These are phyloP conservation scores for Candida sp. DNA, from an alignment of 1,139 yeast species.

Conservation along the genomic window DNA sequence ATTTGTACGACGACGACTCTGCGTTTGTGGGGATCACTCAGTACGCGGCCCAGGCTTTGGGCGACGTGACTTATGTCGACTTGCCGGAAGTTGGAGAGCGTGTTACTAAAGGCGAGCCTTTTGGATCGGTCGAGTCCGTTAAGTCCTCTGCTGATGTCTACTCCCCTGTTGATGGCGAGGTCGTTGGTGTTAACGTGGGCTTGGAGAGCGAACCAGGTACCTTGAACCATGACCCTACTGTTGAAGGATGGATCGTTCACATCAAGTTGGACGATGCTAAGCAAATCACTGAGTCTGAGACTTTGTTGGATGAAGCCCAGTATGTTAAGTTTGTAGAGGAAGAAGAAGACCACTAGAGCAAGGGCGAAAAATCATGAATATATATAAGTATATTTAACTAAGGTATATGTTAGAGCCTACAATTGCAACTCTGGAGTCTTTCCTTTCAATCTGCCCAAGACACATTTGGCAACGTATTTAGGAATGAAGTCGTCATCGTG, in stretches of 20 bases:
- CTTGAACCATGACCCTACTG: slow-evolving; percentile 89
- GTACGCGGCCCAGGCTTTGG: slow-evolving; percentile 98
- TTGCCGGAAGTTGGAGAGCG: slow-evolving; percentile 77
- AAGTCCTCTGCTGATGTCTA: slow-evolving; percentile 95
- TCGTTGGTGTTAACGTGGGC: slow-evolving; percentile 69
- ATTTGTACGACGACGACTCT: slow-evolving; percentile 79
- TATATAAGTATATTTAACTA: neutral
- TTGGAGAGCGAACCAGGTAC: slow-evolving; percentile 76
- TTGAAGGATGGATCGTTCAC: slow-evolving; percentile 93
- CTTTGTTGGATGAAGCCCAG: slow-evolving; percentile 51
- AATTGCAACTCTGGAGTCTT: slow-evolving; percentile 35
- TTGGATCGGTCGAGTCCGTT: slow-evolving; percentile 95
- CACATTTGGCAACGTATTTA: slow-evolving; percentile 50
- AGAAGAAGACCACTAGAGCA: slow-evolving; percentile 6
- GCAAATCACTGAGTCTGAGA: slow-evolving; percentile 27
- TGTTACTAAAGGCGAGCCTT: slow-evolving; percentile 75
- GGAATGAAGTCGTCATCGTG: slow-evolving; percentile 59
- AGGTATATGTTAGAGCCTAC: neutral
- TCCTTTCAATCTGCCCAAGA: slow-evolving; percentile 56
- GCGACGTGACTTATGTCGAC: slow-evolving; percentile 96
- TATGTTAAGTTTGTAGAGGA: slow-evolving; percentile 69
- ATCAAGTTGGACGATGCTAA: slow-evolving; percentile 53
- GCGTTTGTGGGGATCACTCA: slow-evolving; percentile 92
- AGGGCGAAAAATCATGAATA: neutral
- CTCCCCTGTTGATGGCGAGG: slow-evolving; percentile 82